Percentiles rank a stretch among this genome's conserved stretches.
These are phyloP conservation scores for Trichocomaceae sp. DNA, from an alignment of 2,329 filamentous ascomycete species.

Conservation along the genomic window DNA sequence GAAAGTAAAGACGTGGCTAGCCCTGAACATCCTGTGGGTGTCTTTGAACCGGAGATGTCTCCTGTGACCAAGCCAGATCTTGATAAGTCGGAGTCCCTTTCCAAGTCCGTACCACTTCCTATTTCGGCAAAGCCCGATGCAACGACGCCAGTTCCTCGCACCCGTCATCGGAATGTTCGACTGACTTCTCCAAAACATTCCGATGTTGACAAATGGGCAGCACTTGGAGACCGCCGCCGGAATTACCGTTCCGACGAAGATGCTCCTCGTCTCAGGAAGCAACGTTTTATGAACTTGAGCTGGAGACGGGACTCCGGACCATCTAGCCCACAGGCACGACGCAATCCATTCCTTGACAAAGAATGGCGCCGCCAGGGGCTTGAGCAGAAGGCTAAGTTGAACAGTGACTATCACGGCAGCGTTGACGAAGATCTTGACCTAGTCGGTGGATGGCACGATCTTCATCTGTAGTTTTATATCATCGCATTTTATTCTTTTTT, in stretches of 20 bases:
- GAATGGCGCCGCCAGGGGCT: constrained; percentile 40
- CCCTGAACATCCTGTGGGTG: constrained; percentile 44
- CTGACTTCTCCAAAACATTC: constrained; percentile 54
- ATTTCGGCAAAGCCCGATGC: constrained; percentile 67
- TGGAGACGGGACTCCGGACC: constrained; percentile 39
- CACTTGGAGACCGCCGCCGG: constrained; percentile 74
- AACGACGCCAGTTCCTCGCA: constrained; percentile 36
- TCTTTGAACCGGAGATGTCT: constrained; percentile 51
- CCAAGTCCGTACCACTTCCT: constrained; percentile 52
- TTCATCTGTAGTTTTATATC: constrained; percentile 50
- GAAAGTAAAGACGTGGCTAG: constrained; percentile 54
- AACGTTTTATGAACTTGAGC: constrained; percentile 35
- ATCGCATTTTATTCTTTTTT: constrained; percentile 14
- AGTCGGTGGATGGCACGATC: constrained; percentile 83
- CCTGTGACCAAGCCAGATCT: constrained; percentile 26
- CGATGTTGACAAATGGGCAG: constrained; percentile 76
- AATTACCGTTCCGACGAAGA: constrained; percentile 53
- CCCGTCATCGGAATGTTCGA: constrained; percentile 37
- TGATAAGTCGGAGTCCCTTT: not conserved
- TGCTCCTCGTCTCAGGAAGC: constrained; percentile 44
- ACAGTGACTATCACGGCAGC: constrained; percentile 46
- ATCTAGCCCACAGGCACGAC: constrained; percentile 31
- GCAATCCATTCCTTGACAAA: constrained; percentile 37
- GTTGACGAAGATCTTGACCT: constrained; percentile 74
- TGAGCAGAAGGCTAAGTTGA: constrained; percentile 24